Percentiles rank a stretch among this genome's conserved stretches.
These are phyloP conservation scores for Albatrellus sp. DNA, from an alignment of 1,284 basidiomycete species.

Conservation along the genomic window DNA sequence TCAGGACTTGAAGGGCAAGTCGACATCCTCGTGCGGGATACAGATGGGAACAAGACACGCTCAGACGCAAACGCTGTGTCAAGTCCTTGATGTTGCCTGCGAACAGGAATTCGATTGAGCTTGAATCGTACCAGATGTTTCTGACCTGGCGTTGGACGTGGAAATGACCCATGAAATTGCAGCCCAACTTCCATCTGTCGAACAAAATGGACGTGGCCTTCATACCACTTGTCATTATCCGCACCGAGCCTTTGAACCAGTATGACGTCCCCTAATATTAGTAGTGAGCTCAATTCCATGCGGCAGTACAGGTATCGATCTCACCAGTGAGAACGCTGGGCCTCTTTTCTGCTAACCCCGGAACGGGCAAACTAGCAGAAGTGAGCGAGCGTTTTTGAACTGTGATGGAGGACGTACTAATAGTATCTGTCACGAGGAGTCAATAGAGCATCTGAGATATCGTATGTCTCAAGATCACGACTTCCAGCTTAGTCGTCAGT, in stretches of 20 bases:
- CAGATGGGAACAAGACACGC: constrained; percentile 28
- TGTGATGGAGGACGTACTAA: constrained; percentile 23
- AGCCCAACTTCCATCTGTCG: constrained; percentile 38
- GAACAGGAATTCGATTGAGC: constrained; percentile 37
- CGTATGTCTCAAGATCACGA: constrained; percentile 43
- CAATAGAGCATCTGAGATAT: constrained; percentile 31
- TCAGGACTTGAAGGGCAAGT: constrained; percentile 11
- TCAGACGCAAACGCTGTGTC: constrained; percentile 26
- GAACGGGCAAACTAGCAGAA: constrained; percentile 34
- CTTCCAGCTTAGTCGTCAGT: constrained; percentile 18
- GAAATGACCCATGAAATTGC: constrained; percentile 36
- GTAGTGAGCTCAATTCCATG: background rate
- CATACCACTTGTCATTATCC: constrained; percentile 32
- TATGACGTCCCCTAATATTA: constrained; percentile 35
- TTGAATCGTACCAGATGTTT: constrained; percentile 40
- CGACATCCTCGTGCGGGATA: constrained; percentile 12
- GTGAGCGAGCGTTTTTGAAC: background rate
- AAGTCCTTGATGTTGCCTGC: constrained; percentile 47
- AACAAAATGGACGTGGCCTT: constrained; percentile 45
- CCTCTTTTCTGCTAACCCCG: constrained; percentile 53
- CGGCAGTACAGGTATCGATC: constrained; percentile 9
- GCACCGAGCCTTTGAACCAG: constrained; percentile 30
- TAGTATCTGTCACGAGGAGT: constrained; percentile 22
- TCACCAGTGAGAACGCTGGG: constrained; percentile 49
- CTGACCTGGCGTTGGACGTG: constrained; percentile 12